phyloP scores from a whole-genome alignment of 176 grass and related monocot species.

The Bonia amplexicaulis region DNA sequence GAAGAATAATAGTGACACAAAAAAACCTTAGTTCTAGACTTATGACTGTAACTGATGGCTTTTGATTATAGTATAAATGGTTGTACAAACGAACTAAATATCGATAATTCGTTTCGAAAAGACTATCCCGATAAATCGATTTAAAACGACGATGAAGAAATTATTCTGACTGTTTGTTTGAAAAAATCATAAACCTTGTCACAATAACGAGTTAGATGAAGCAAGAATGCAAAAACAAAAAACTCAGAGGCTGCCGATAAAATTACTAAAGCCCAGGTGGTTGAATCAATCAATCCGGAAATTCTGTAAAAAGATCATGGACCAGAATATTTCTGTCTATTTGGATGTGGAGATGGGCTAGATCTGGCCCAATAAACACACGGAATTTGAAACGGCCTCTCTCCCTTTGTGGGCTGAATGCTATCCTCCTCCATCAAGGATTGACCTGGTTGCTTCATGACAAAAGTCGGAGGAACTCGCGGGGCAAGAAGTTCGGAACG shows the following conservation, averaged over 20 bases:
- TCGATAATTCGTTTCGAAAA: too few species aligned
- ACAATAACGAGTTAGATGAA: neutral
- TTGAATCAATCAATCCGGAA: neutral
- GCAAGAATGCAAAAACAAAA: neutral
- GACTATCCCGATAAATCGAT: too few species aligned
- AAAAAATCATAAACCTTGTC: too few species aligned
- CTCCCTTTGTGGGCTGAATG: neutral
- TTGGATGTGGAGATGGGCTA: neutral
- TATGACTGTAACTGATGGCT: accelerated
- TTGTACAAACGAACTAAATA: too few species aligned
- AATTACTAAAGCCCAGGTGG: neutral
- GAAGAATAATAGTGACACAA: neutral
- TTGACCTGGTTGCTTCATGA: neutral
- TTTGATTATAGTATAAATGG: too few species aligned
- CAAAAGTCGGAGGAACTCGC: neutral
- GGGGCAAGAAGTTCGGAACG: too few species aligned
- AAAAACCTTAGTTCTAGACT: neutral
- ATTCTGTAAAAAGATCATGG: neutral
- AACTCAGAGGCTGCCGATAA: neutral
- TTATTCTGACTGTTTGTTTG: accelerated
- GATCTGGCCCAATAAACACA: neutral
- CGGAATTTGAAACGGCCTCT: neutral
- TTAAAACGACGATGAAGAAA: too few species aligned
- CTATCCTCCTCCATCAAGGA: neutral
- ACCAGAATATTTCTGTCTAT: neutral